Conservation (phyloP, 2,329 filamentous ascomycete genomes). For the Claviceps purpurea region DNA sequence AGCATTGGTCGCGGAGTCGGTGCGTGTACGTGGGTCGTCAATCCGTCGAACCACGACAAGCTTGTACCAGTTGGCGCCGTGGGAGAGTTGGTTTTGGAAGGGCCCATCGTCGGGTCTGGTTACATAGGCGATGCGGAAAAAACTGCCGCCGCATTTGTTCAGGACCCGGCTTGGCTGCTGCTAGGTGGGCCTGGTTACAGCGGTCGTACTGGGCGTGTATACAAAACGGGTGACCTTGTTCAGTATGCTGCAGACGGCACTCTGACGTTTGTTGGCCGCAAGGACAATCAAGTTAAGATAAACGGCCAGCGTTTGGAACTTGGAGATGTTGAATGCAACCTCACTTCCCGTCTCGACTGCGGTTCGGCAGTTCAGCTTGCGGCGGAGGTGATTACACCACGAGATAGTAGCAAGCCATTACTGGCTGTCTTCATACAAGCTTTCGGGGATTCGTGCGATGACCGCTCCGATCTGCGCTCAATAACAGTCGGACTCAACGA, state of each 20-base stretch:
- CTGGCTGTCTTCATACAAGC: constrained; percentile 5
- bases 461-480: no score
- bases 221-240: constrained; percentile 14
- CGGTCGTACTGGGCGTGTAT: constrained; percentile 6
- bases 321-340: constrained; percentile 4
- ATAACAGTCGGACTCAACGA: neutral
- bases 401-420: constrained; percentile 1
- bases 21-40: constrained; percentile 13
- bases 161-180: constrained; percentile 13
- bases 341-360: neutral
- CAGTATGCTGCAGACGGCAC: constrained; percentile 19
- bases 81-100: constrained; percentile 17
- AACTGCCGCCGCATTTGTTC: constrained; percentile 10
- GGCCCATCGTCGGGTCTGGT: constrained; percentile 12
- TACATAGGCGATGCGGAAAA: constrained; percentile 12
- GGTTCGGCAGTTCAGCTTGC: neutral
- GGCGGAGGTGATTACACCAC: constrained; percentile 4
- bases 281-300: constrained; percentile 42
- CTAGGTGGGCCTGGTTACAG: constrained; percentile 12
- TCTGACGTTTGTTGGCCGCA: constrained; percentile 31
- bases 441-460: neutral
- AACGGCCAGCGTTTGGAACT: constrained; percentile 23
- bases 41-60: constrained; percentile 9
- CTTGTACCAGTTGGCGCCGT: constrained; percentile 11
- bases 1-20: constrained; percentile 5